Base-by-base conservation (phyloP, 148 eudicot genomes). In the Cornus florida region DNA sequence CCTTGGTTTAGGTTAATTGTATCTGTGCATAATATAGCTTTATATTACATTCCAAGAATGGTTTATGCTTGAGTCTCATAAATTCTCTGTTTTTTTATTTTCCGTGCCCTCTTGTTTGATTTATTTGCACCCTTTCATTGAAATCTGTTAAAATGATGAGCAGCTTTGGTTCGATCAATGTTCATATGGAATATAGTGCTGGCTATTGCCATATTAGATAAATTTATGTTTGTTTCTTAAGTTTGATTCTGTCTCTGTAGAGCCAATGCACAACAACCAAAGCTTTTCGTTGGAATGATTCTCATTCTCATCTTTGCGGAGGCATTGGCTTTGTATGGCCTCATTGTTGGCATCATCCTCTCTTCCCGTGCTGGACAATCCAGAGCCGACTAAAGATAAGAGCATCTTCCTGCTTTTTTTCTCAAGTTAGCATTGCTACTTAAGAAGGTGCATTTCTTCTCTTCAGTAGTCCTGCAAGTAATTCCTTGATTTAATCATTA, bases 201-300 rank as follows among this genome's bases (percentile, higher is more conserved):
- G 69, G 50, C 56, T 41, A 64, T 75, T 41, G 38, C n/a, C 12
- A 19, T 22, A 41, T 74, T 11, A 12, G 35, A 41, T 65, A 22
- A 2, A 35, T 22, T 59, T 39, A 43, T 76, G 35, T 67, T 46
- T 14, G 16, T 33, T 17, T 50, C 72, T 76, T 23, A 46, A 35
- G 24, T 28, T 24, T 24, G 35, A 12, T 10, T 67, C 60, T 50
- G 48, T 67, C 19, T 46, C 0, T 69, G 38, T 69, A 77, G 79
- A 53, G 79, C 79, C 32, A 77, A 77, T 77, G 79, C 79, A 33
- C 79, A 77, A 53, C 79, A 77, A 67, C 79, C 79, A 14, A 77
- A 77, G 67, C 79, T 77, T 50, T 77, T 77, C 69, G 79, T 77
- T 20, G 79, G 79, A 77, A 77, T 77, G 79, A 77, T 77, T 69